Percentiles rank a stretch among this genome's conserved stretches.
Evolutionary conservation across 2,329 filamentous ascomycete species (phyloP).

Genomic region (Purpureocillium takamizusanense): DNA sequence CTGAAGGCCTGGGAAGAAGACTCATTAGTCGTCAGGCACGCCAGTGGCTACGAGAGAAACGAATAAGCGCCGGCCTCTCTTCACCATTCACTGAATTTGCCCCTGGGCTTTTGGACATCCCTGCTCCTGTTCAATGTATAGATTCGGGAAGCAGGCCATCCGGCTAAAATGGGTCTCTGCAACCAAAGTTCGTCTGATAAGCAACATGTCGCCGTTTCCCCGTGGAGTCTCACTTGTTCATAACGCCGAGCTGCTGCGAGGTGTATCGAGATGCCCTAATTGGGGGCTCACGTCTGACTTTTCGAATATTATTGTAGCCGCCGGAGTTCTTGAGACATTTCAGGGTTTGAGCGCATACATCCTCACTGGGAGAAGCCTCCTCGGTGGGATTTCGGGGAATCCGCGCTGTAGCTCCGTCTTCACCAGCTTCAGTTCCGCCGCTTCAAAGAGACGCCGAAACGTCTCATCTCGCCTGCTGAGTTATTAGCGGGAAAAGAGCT

Average conservation of each 20-base stretch:
- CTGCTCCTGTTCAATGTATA: not conserved
- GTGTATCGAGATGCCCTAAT: no score
- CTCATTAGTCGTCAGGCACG: constrained; percentile 1
- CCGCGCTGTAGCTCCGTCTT: constrained; percentile 65
- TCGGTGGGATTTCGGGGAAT: constrained; percentile 45
- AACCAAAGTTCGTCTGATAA: no score
- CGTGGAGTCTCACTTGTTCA: no score
- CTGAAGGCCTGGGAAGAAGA: not conserved
- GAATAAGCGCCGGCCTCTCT: not conserved
- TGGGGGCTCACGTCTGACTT: no score
- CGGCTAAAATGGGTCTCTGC: no score
- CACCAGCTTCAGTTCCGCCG: constrained; percentile 60
- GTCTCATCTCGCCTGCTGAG: constrained; percentile 55
- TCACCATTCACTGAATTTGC: no score
- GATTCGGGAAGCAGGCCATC: no score
- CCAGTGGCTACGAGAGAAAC: constrained; percentile 1
- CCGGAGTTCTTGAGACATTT: not conserved
- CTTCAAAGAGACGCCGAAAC: constrained; percentile 59
- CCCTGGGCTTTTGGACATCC: not conserved
- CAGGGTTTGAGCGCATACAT: constrained; percentile 65
- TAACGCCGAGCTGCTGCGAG: no score
- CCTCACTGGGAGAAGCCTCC: constrained; percentile 57
- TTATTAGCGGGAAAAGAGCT: no score
- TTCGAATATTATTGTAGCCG: no score
- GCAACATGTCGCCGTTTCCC: no score